phyloP scores from a whole-genome alignment of 2,329 filamentous ascomycete genomes.

The Penicillium paneum region DNA sequence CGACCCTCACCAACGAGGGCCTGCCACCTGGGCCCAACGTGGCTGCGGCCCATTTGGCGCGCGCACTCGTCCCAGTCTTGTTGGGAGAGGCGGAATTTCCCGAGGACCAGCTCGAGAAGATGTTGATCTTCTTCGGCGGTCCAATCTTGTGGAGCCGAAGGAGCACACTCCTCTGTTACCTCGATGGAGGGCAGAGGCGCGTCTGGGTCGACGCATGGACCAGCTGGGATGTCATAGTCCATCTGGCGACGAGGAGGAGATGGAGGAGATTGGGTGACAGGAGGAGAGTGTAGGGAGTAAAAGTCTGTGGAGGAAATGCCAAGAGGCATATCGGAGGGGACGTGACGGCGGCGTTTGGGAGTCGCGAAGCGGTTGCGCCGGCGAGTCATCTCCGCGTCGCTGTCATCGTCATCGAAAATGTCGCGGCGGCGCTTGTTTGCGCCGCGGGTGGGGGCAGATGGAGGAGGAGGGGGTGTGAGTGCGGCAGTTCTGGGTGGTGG shows the following conservation, averaged over 20 bases:
- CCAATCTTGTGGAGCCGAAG: slow-evolving; percentile 30
- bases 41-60: slow-evolving; percentile 38
- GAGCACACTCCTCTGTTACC: slow-evolving; percentile 20
- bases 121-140: slow-evolving; percentile 42
- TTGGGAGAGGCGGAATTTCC: slow-evolving; percentile 44
- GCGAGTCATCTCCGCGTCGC: slow-evolving; percentile 11
- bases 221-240: slow-evolving; percentile 5
- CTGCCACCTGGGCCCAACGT: slow-evolving; percentile 43
- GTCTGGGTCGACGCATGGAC: slow-evolving; percentile 29
- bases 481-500: slow-evolving; percentile 17
- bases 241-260: slow-evolving; percentile 20
- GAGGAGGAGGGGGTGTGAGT: slow-evolving; percentile 22
- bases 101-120: slow-evolving; percentile 44
- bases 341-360: slow-evolving; percentile 44
- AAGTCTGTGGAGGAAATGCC: slow-evolving; percentile 46
- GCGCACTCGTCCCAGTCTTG: slow-evolving; percentile 48
- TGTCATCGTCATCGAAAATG: slow-evolving; percentile 24
- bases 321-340: slow-evolving; percentile 45
- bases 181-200: slow-evolving; percentile 39
- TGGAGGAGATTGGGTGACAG: slow-evolving; percentile 33
- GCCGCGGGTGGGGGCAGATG: slow-evolving; percentile 31
- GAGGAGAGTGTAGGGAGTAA: slow-evolving; percentile 39
- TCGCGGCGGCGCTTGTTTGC: slow-evolving; percentile 42
- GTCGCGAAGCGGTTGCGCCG: slow-evolving; percentile 36
- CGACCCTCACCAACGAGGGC: slow-evolving; percentile 44